Percentiles rank a stretch among this genome's conserved stretches.
phyloP scores from a whole-genome alignment of 495 filamentous ascomycete genomes.

The Xylaria sp. region DNA sequence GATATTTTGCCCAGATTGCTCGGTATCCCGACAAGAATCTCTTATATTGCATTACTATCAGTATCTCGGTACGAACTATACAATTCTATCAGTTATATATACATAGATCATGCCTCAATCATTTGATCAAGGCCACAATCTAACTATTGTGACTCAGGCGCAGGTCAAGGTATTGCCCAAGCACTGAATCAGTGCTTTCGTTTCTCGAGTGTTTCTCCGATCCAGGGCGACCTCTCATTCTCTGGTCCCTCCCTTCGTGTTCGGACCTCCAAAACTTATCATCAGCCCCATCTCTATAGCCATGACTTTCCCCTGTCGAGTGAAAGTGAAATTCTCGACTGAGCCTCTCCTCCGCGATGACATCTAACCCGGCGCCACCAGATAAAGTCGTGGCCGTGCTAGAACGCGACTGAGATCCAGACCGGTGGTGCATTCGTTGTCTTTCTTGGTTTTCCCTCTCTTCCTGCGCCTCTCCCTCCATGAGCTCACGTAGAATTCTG shows the following conservation, averaged over 20 bases:
- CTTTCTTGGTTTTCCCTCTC: background rate
- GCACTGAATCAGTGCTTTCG: constrained; percentile 26
- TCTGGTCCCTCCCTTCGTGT: background rate
- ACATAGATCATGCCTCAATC: background rate
- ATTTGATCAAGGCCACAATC: background rate
- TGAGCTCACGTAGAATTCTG: constrained; percentile 48
- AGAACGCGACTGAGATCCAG: constrained; percentile 19
- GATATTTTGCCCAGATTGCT: background rate
- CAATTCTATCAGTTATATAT: background rate
- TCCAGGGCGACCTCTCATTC: background rate
- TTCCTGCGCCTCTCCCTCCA: constrained; percentile 38
- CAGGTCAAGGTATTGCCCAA: constrained; percentile 26
- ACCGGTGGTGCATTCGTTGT: constrained; percentile 7
- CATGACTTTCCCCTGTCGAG: background rate
- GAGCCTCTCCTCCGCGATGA: constrained; percentile 27
- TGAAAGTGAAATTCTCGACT: constrained; percentile 23
- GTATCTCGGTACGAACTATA: constrained; percentile 1
- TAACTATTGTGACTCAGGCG: constrained; percentile 21
- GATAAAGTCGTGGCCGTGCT: background rate
- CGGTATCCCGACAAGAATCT: background rate
- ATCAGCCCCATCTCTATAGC: background rate
- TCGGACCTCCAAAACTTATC: constrained; percentile 12
- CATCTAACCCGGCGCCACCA: constrained; percentile 5
- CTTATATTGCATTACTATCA: constrained; percentile 1
- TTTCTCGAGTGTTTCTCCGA: constrained; percentile 21